phyloP scores from a whole-genome alignment of 2,329 filamentous ascomycete genomes.

The Pseudocercospora musae region DNA sequence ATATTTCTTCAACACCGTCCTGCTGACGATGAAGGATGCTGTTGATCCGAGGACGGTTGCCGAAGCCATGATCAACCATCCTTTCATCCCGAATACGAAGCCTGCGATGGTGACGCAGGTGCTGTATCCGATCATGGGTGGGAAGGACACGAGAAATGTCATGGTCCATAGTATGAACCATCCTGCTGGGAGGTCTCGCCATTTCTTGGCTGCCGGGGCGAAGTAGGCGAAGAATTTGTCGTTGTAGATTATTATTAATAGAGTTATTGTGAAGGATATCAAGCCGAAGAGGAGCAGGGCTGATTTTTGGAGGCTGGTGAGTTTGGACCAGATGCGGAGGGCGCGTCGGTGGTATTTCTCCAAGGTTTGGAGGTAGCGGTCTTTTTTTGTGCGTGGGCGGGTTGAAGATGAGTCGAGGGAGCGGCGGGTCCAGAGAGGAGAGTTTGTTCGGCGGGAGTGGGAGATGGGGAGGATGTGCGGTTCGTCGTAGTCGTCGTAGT shows the following conservation, averaged over 20 bases:
- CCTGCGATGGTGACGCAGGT: conserved; percentile 68
- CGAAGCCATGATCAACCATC: conserved; percentile 78
- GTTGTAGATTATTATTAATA: conserved; percentile 74
- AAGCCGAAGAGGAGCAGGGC: conserved; percentile 54
- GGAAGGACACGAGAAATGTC: conserved; percentile 76
- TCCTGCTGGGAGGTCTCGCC: conserved; percentile 70
- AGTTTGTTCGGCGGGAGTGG: conserved; percentile 38
- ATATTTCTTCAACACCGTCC: conserved; percentile 73
- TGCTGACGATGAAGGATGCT: conserved; percentile 73
- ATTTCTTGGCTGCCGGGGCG: conserved; percentile 68
- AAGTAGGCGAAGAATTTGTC: conserved; percentile 75
- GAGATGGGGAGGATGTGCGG: conserved; percentile 39
- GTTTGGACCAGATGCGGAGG: conserved; percentile 51
- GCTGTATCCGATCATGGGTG: conserved; percentile 83
- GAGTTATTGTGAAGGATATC: conserved; percentile 51
- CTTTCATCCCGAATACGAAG: conserved; percentile 70
- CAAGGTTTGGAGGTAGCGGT: conserved; percentile 39
- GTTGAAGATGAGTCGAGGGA: conserved; percentile 10
- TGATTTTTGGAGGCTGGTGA: conserved; percentile 61
- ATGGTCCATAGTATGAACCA: conserved; percentile 72
- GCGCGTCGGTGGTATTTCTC: conserved; percentile 47
- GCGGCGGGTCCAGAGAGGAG: conserved; percentile 18
- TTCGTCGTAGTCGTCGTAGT: conserved; percentile 29
- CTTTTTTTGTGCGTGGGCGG: conserved; percentile 40
- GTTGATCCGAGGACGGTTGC: conserved; percentile 77